phyloP scores from a whole-genome alignment of 352 stramenopile genomes.

The Pythium coloratum region DNA sequence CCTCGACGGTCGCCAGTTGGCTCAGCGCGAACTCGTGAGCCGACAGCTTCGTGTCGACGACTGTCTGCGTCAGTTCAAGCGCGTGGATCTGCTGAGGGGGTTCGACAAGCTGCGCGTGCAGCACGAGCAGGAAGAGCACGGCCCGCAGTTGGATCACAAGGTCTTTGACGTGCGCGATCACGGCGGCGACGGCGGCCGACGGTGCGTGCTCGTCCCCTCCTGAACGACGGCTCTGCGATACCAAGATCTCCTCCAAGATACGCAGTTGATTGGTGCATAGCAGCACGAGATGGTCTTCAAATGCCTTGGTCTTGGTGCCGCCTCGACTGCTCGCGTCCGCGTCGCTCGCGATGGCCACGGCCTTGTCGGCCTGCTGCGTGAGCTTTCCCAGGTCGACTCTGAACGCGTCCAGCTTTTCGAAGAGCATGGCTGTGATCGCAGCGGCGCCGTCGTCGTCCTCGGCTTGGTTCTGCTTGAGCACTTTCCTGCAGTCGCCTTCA shows the following conservation, averaged over 20 bases:
- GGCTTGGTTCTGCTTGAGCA: conserved; percentile 9
- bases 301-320: conserved; percentile 5
- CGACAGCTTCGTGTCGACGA: conserved; percentile 36
- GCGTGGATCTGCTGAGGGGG: conserved; percentile 36
- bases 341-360: background rate
- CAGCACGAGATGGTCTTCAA: conserved; percentile 28
- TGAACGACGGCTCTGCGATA: conserved; percentile 11
- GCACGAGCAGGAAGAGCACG: conserved; percentile 49
- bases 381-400: conserved; percentile 49
- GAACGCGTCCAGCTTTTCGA: conserved; percentile 41
- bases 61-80: conserved; percentile 33
- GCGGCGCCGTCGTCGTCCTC: conserved; percentile 20
- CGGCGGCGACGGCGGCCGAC: background rate
- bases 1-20: conserved; percentile 50
- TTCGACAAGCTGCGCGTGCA: conserved; percentile 43
- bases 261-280: conserved; percentile 26
- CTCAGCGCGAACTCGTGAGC: conserved; percentile 49
- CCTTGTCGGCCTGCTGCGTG: conserved; percentile 46
- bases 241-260: conserved; percentile 23
- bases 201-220: background rate
- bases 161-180: conserved; percentile 35
- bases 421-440: conserved; percentile 27
- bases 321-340: background rate
- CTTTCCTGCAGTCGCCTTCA: conserved; percentile 25
- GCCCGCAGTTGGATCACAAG: conserved; percentile 62